These are phyloP conservation scores for Citrus medica DNA, from an alignment of 345 rosid species.

Conservation along the genomic window DNA sequence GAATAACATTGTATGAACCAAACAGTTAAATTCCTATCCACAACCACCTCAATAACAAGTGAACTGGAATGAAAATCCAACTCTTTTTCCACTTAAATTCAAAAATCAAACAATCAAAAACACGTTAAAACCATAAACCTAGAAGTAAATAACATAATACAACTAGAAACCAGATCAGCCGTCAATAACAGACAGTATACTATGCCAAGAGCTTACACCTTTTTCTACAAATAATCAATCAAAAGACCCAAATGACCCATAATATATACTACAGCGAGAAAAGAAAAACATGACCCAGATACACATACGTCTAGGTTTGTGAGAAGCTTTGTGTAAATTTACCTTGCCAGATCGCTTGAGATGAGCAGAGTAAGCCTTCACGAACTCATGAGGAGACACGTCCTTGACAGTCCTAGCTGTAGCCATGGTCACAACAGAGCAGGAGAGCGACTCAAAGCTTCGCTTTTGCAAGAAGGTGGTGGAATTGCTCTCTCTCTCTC, in stretches of 20 bases:
- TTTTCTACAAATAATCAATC: not conserved
- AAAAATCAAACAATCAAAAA: not conserved
- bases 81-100: not conserved
- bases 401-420: conserved; percentile 71
- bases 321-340: not conserved
- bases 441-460: conserved; percentile 1
- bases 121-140: not conserved
- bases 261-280: not conserved
- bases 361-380: conserved; percentile 75
- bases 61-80: not conserved
- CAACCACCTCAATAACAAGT: not conserved
- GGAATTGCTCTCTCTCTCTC: conserved; percentile 14
- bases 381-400: conserved; percentile 84
- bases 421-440: conserved; percentile 35
- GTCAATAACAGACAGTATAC: not conserved
- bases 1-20: not conserved
- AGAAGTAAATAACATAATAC: not conserved
- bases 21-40: not conserved
- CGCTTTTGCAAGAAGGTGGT: not conserved
- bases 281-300: not conserved
- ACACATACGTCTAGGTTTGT: not conserved
- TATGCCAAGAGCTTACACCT: not conserved
- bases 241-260: not conserved
- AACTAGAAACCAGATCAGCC: not conserved
- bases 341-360: conserved; percentile 96